Conservation (phyloP, 805 yeast genomes). For the Yarrowia bubula region DNA sequence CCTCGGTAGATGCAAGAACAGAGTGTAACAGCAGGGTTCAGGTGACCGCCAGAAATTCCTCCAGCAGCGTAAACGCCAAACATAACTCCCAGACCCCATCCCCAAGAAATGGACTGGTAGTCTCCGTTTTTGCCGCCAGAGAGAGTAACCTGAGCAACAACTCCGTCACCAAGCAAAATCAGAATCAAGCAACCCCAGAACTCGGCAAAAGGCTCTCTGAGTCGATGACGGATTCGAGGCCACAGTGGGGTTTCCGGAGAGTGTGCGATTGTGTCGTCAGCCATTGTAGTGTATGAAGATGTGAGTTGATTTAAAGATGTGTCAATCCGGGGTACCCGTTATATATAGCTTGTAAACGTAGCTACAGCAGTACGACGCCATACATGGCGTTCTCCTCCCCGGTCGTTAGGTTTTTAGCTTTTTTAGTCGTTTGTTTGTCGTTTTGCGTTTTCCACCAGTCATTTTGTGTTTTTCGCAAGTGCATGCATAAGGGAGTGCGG, state of each 20-base stretch:
- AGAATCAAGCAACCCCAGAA: conserved; percentile 51
- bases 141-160: conserved; percentile 46
- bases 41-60: conserved; percentile 59
- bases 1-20: conserved; percentile 50
- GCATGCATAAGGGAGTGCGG: too few species aligned
- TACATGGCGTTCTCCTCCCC: background rate
- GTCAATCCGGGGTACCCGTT: background rate
- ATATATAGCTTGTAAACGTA: background rate
- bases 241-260: conserved; percentile 26
- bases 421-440: background rate
- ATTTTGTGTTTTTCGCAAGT: too few species aligned
- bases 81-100: conserved; percentile 58
- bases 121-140: conserved; percentile 45
- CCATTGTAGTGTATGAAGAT: background rate
- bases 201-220: conserved; percentile 53
- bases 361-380: too few species aligned
- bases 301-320: too few species aligned
- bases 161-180: conserved; percentile 50
- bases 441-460: too few species aligned
- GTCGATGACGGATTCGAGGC: conserved; percentile 34
- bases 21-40: conserved; percentile 54
- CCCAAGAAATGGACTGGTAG: conserved; percentile 45
- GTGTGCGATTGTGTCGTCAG: background rate
- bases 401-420: background rate
- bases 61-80: conserved; percentile 52